These are phyloP conservation scores for Dendrobium officinale DNA, from an alignment of 106 monocot genomes.

Conservation along the genomic window DNA sequence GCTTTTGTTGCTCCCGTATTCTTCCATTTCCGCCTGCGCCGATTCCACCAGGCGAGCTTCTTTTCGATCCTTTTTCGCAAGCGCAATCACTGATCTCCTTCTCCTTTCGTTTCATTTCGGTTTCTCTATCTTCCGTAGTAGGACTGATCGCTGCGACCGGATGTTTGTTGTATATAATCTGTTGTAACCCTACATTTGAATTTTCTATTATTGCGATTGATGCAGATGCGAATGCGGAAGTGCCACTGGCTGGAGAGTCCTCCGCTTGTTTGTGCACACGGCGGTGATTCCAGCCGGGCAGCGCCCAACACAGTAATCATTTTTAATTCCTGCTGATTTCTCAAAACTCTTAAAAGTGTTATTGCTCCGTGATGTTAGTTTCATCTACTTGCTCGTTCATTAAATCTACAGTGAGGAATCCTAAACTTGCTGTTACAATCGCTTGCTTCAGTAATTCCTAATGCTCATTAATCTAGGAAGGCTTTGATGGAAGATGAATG, in stretches of 20 bases:
- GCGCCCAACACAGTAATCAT: conserved; percentile 64
- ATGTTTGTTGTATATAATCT: neutral
- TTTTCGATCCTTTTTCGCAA: neutral
- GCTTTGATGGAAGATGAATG: neutral
- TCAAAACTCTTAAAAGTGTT: neutral
- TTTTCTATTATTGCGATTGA: neutral
- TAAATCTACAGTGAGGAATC: neutral
- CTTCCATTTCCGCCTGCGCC: conserved; percentile 85
- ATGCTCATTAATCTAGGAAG: neutral
- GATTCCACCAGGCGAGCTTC: conserved; percentile 43
- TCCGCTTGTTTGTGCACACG: conserved; percentile 92
- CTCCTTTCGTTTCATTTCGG: neutral
- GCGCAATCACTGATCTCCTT: neutral
- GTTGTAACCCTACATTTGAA: neutral
- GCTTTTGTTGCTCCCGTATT: conserved; percentile 69
- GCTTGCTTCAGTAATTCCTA: neutral
- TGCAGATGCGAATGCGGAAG: conserved; percentile 50
- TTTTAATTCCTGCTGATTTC: neutral
- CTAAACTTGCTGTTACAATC: neutral
- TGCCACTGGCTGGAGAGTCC: conserved; percentile 68
- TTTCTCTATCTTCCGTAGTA: neutral
- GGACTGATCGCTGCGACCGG: neutral
- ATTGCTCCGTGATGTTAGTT: neutral
- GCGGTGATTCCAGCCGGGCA: conserved; percentile 67
- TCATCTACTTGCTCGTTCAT: neutral